phyloP scores from a whole-genome alignment of 1,139 yeast genomes.

The Zygosaccharomyces sapae region DNA sequence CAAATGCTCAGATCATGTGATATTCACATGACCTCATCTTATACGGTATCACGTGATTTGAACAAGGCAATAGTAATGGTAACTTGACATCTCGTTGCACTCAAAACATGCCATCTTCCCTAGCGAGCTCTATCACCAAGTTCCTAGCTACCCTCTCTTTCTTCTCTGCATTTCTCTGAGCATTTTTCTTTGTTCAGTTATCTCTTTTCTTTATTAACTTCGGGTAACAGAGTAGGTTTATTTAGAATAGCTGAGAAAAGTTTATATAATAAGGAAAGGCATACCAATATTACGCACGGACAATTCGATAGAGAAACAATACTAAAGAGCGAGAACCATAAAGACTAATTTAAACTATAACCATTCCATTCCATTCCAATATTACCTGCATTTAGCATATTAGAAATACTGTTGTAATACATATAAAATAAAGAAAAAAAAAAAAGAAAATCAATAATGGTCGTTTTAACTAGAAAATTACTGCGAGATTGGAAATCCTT shows the following conservation, averaged over 20 bases:
- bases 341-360: neutral
- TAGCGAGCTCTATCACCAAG: too few species aligned
- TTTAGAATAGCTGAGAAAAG: neutral
- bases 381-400: neutral
- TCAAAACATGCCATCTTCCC: too few species aligned
- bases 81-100: too few species aligned
- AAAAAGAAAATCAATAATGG: slow-evolving; percentile 12
- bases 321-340: neutral
- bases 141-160: neutral
- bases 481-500: slow-evolving; percentile 34
- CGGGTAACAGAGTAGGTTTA: neutral
- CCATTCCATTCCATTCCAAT: neutral
- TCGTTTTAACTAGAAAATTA: slow-evolving; percentile 24
- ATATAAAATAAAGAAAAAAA: neutral
- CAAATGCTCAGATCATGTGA: too few species aligned
- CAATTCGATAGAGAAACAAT: neutral
- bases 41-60: too few species aligned
- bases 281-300: neutral
- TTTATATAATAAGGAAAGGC: neutral
- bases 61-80: too few species aligned
- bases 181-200: neutral
- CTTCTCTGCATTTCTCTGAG: neutral
- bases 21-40: too few species aligned
- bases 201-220: neutral
- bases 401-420: neutral